Evolutionary conservation across 2,329 filamentous ascomycete genomes (phyloP).

Genomic region (Trichoderma lentiforme): DNA sequence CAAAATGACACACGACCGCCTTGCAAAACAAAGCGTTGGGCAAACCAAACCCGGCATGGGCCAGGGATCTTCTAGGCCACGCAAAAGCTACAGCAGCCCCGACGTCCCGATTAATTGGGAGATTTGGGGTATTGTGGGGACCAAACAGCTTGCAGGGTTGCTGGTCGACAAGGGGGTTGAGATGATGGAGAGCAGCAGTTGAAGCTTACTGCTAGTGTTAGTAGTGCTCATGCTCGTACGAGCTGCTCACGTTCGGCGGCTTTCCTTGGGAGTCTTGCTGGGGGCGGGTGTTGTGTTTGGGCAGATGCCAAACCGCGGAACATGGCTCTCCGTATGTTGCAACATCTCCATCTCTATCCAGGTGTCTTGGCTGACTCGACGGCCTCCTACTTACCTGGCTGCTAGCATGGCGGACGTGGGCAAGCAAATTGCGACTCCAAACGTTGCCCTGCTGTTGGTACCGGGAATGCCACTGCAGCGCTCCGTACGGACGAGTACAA

Average conservation of each 20-base stretch:
- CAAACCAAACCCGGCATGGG: not conserved
- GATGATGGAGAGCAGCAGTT: not conserved
- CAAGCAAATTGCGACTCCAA: not conserved
- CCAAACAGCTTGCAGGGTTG: not conserved
- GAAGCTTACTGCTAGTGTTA: slow-evolving; percentile 3
- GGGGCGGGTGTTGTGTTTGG: not conserved
- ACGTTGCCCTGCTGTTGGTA: slow-evolving; percentile 1
- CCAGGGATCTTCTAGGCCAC: not conserved
- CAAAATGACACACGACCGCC: slow-evolving; percentile 8
- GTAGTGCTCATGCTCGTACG: not conserved
- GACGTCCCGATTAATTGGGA: slow-evolving; percentile 15
- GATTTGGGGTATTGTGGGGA: slow-evolving; percentile 16
- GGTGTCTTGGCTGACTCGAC: not conserved
- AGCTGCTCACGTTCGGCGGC: not conserved
- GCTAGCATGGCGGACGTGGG: not conserved
- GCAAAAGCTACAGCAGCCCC: not conserved
- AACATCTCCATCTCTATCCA: not conserved
- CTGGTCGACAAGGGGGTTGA: not conserved
- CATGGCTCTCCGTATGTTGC: not conserved
- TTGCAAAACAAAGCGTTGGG: slow-evolving; percentile 3
- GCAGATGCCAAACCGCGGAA: not conserved
- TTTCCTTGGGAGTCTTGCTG: not conserved
- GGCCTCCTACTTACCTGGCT: not conserved
- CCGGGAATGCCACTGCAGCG: not conserved
- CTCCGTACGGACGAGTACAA: not conserved